Conservation (phyloP, 805 yeast genomes). For the Metschnikowia gelsemii region DNA sequence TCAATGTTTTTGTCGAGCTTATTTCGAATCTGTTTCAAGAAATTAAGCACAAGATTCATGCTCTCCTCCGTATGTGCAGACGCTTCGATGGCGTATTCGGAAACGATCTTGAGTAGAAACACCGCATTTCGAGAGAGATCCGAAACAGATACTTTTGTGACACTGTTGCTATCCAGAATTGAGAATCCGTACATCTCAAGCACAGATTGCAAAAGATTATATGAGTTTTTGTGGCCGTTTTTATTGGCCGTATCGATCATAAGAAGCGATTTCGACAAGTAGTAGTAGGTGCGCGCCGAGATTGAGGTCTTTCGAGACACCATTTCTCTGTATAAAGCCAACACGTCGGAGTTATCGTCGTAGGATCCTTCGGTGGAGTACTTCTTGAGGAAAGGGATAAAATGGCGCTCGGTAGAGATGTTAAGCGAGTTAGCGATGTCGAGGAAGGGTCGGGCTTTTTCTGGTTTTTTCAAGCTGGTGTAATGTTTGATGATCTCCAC, state of each 20-base stretch:
- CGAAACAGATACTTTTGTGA: conserved; percentile 5
- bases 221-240: conserved; percentile 28
- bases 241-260: conserved; percentile 24
- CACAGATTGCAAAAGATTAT: conserved; percentile 30
- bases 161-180: conserved; percentile 6
- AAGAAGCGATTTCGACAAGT: conserved; percentile 33
- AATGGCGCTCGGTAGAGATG: conserved; percentile 27
- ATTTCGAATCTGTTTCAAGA: conserved; percentile 28
- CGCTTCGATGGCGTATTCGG: conserved; percentile 24
- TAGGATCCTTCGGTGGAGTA: conserved; percentile 20
- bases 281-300: conserved; percentile 31
- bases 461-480: conserved; percentile 18
- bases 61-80: conserved; percentile 17
- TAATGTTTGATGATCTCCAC: conserved; percentile 30
- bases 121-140: conserved; percentile 21
- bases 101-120: conserved; percentile 28
- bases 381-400: conserved; percentile 30
- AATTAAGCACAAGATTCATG: conserved; percentile 28
- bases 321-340: conserved; percentile 37
- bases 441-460: conserved; percentile 25
- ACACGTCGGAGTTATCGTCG: conserved; percentile 25
- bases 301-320: conserved; percentile 25
- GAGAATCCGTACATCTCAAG: conserved; percentile 34
- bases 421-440: conserved; percentile 19
- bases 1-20: conserved; percentile 25